Evolutionary conservation across 2,329 filamentous ascomycete genomes (phyloP).

Genomic region (Rhexocercosporidium sp.): DNA sequence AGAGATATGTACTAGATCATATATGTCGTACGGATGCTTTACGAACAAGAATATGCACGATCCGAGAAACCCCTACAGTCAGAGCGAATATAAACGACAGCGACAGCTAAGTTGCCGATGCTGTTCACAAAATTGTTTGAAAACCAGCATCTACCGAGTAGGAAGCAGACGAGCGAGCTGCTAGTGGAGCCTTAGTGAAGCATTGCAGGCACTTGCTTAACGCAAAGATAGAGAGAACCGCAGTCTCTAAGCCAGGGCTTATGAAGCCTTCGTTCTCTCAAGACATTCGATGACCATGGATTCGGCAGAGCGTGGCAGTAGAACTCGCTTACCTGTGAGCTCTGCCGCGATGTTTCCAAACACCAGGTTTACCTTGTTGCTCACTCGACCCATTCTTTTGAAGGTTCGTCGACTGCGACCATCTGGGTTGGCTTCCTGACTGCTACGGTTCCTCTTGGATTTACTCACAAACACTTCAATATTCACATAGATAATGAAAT

Average conservation of each 20-base stretch:
- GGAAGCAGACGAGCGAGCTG: conserved; percentile 16
- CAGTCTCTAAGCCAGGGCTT: conserved; percentile 15
- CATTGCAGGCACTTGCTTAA: conserved; percentile 12
- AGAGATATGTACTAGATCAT: conserved; percentile 20
- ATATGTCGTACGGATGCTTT: conserved; percentile 76
- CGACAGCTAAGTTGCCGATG: conserved; percentile 64
- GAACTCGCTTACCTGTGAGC: conserved; percentile 15
- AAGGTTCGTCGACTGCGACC: not conserved
- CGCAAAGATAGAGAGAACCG: conserved; percentile 20
- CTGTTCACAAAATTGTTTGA: conserved; percentile 18
- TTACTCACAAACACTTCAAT: conserved; percentile 10
- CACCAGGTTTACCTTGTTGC: conserved; percentile 17
- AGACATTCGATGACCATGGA: conserved; percentile 14
- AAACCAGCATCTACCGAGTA: conserved; percentile 21
- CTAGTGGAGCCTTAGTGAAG: not conserved
- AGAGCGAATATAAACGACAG: conserved; percentile 58
- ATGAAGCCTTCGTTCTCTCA: conserved; percentile 11
- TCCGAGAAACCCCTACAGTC: conserved; percentile 20
- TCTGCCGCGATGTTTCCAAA: conserved; percentile 21
- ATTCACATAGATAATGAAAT: conserved; percentile 75
- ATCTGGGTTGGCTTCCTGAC: not conserved
- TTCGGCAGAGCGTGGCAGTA: conserved; percentile 9
- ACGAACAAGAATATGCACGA: conserved; percentile 62
- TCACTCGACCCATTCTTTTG: not conserved
- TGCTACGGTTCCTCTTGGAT: not conserved